These are phyloP conservation scores for Chamaenerion angustifolium DNA, from an alignment of 345 rosid genomes.

Conservation along the genomic window DNA sequence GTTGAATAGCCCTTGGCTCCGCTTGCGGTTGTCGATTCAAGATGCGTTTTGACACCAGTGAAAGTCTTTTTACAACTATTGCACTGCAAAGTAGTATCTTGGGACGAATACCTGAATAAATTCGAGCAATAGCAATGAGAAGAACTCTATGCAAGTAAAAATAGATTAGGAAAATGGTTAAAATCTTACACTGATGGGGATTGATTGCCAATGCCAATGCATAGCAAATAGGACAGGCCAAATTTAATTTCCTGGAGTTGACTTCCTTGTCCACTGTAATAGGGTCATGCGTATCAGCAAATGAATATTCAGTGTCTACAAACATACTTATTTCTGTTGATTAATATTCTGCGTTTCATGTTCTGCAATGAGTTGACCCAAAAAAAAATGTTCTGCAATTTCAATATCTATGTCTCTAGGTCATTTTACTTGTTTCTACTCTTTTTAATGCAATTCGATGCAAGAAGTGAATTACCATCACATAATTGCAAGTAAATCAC, in stretches of 20 bases:
- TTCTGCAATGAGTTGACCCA: too few species aligned
- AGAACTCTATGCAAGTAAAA: background rate
- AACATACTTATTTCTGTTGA: too few species aligned
- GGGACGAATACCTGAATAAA: constrained; percentile 25
- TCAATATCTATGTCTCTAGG: too few species aligned
- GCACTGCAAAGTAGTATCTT: constrained; percentile 39
- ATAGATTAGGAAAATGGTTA: too few species aligned
- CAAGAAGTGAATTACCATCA: too few species aligned
- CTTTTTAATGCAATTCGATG: too few species aligned
- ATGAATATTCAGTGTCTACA: too few species aligned
- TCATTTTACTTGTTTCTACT: too few species aligned
- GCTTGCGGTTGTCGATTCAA: constrained; percentile 49
- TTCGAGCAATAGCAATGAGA: background rate
- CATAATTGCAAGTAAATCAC: too few species aligned
- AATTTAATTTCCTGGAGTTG: constrained; percentile 11
- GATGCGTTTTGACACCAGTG: constrained; percentile 43
- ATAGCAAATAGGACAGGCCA: constrained; percentile 86
- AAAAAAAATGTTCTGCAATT: too few species aligned
- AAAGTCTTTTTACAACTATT: constrained; percentile 51
- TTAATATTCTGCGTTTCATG: too few species aligned
- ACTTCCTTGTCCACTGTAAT: constrained; percentile 20
- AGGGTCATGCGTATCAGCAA: constrained; percentile 14
- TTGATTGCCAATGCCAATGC: constrained; percentile 15
- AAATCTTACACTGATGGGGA: constrained; percentile 34
- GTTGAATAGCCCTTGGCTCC: constrained; percentile 32